Conservation (phyloP, 805 yeast genomes). For the Kurtzmaniella cleridarum region DNA sequence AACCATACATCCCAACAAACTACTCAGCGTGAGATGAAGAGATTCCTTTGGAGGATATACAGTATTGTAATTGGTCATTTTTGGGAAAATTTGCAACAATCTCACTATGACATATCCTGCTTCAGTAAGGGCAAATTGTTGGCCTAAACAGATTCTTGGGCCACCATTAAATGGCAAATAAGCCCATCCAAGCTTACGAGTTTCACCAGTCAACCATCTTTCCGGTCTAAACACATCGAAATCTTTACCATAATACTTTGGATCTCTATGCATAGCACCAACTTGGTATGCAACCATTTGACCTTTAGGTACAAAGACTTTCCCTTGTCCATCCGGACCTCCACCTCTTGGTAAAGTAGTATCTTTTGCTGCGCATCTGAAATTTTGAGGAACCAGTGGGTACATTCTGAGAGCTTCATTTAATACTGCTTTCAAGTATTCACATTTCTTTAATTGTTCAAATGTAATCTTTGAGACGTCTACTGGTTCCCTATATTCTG, state of each 20-base stretch:
- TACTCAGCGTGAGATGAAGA: conserved; percentile 22
- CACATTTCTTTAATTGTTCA: conserved; percentile 45
- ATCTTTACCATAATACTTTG: conserved; percentile 28
- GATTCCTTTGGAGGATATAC: conserved; percentile 22
- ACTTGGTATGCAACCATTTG: conserved; percentile 15
- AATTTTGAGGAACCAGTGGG: conserved; percentile 48
- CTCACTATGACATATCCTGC: conserved; percentile 26
- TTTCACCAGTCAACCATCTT: conserved; percentile 26
- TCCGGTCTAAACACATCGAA: conserved; percentile 31
- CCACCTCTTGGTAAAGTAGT: conserved; percentile 51
- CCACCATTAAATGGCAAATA: conserved; percentile 35
- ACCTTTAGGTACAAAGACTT: conserved; percentile 20
- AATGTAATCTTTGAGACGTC: conserved; percentile 27
- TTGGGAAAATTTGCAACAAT: conserved; percentile 26
- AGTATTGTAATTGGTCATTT: conserved; percentile 11
- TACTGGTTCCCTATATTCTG: conserved; percentile 22
- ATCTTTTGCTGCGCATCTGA: conserved; percentile 40
- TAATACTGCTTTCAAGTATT: conserved; percentile 41
- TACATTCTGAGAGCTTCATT: conserved; percentile 47
- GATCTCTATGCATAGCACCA: conserved; percentile 16
- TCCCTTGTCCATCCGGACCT: conserved; percentile 23
- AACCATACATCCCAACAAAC: not conserved
- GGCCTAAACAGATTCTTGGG: conserved; percentile 36
- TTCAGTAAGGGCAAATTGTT: conserved; percentile 34
- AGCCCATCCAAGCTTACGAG: conserved; percentile 29